Evolutionary conservation across 2,329 filamentous ascomycete species (phyloP).

Genomic region (Talaromyces amestolkiae): DNA sequence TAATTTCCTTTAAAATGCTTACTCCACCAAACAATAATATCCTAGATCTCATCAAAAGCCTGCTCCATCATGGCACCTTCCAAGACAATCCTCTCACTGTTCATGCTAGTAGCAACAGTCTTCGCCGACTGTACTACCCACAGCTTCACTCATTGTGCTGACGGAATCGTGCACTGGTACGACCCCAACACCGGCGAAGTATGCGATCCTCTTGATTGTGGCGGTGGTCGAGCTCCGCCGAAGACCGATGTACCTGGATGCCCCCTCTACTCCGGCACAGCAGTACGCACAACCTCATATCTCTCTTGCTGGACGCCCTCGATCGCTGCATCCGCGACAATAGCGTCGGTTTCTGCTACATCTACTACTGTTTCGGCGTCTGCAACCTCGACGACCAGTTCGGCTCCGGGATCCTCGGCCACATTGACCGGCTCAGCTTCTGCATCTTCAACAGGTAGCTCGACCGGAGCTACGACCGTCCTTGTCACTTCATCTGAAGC

Average conservation of each 20-base stretch:
- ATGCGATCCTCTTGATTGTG: conserved; percentile 25
- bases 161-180: conserved; percentile 23
- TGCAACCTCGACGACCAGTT: not conserved
- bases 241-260: conserved; percentile 22
- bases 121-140: conserved; percentile 11
- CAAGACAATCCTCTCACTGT: not conserved
- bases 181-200: conserved; percentile 24
- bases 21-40: not conserved
- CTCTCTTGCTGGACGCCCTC: conserved; percentile 22
- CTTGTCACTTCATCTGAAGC: not conserved
- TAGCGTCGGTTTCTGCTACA: not conserved
- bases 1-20: not conserved
- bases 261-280: conserved; percentile 20
- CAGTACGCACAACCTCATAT: conserved; percentile 18
- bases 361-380: not conserved
- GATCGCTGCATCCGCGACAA: conserved; percentile 8
- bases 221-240: conserved; percentile 22
- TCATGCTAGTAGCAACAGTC: conserved; percentile 4
- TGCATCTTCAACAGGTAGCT: not conserved
- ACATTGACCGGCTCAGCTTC: not conserved
- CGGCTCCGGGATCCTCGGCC: not conserved
- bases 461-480: not conserved
- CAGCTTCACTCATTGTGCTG: conserved; percentile 20
- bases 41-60: not conserved
- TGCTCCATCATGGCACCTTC: not conserved